These are phyloP conservation scores for Dothidotthia symphoricarpi DNA, from an alignment of 2,329 filamentous ascomycete genomes.

Conservation along the genomic window DNA sequence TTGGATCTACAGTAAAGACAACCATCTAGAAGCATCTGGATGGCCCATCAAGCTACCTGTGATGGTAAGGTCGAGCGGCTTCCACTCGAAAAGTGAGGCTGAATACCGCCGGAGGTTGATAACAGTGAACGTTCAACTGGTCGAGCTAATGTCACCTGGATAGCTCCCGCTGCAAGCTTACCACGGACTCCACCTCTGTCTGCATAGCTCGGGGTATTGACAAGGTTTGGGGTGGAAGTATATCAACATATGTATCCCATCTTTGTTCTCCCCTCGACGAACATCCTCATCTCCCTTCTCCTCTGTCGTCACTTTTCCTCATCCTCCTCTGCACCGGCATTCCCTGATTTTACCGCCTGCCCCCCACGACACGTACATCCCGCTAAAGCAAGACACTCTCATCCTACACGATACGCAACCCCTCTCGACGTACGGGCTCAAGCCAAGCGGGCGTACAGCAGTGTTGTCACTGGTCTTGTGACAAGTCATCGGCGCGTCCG, in stretches of 20 bases:
- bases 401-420: slow-evolving; percentile 21
- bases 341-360: slow-evolving; percentile 11
- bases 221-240: slow-evolving; percentile 33
- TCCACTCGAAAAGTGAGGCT: slow-evolving; percentile 4
- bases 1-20: neutral
- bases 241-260: slow-evolving; percentile 31
- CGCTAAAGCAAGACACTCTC: slow-evolving; percentile 26
- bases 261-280: slow-evolving; percentile 8
- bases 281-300: slow-evolving; percentile 2
- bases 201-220: slow-evolving; percentile 20
- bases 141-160: slow-evolving; percentile 18
- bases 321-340: slow-evolving; percentile 21
- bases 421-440: slow-evolving; percentile 11
- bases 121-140: slow-evolving; percentile 15
- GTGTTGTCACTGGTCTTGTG: slow-evolving; percentile 37
- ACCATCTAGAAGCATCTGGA: neutral
- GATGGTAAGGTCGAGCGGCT: slow-evolving; percentile 13
- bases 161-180: slow-evolving; percentile 25
- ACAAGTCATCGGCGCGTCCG: slow-evolving; percentile 26
- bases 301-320: slow-evolving; percentile 14
- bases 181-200: slow-evolving; percentile 29
- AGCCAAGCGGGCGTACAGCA: slow-evolving; percentile 35
- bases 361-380: slow-evolving; percentile 32
- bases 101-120: slow-evolving; percentile 10
- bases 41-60: slow-evolving; percentile 6